Conservation (phyloP, 169 alveolate genomes). For the Eimeria nieschulzi region DNA sequence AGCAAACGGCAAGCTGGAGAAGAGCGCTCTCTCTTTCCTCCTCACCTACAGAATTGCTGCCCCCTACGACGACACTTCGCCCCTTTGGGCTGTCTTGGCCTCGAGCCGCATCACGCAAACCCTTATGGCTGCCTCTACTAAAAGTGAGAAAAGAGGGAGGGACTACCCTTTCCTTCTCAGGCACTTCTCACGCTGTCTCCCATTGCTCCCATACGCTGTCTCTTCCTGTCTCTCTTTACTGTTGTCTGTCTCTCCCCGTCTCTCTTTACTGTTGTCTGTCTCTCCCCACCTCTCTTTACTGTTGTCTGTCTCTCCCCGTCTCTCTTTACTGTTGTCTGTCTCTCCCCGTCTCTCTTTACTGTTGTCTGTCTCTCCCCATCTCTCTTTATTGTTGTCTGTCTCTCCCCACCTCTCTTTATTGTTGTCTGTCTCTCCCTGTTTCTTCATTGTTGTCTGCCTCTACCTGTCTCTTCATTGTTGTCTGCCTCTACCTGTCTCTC, state of each 20-base stretch:
- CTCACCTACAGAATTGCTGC: slow-evolving; percentile 46
- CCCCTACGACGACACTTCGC: slow-evolving; percentile 60
- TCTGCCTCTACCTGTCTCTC: too few species aligned
- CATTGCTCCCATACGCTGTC: too few species aligned
- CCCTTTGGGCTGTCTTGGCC: slow-evolving; percentile 62
- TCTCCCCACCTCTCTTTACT: not conserved
- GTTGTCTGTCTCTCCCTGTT: too few species aligned
- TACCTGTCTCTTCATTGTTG: not conserved
- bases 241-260: too few species aligned
- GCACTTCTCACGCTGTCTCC: too few species aligned
- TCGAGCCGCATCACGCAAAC: slow-evolving; percentile 5
- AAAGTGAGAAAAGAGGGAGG: not conserved
- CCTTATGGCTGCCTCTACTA: slow-evolving; percentile 11
- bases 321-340: not conserved
- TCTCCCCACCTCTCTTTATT: not conserved
- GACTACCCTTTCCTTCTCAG: too few species aligned
- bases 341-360: not conserved
- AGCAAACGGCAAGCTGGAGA: slow-evolving; percentile 50
- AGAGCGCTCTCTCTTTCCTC: slow-evolving; percentile 44
- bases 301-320: not conserved
- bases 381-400: not conserved
- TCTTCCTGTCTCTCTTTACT: too few species aligned
- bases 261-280: not conserved
- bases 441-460: not conserved
- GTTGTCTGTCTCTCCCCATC: not conserved